These are phyloP conservation scores for Penicillium janthinellum DNA, from an alignment of 2,329 filamentous ascomycete genomes.

Conservation along the genomic window DNA sequence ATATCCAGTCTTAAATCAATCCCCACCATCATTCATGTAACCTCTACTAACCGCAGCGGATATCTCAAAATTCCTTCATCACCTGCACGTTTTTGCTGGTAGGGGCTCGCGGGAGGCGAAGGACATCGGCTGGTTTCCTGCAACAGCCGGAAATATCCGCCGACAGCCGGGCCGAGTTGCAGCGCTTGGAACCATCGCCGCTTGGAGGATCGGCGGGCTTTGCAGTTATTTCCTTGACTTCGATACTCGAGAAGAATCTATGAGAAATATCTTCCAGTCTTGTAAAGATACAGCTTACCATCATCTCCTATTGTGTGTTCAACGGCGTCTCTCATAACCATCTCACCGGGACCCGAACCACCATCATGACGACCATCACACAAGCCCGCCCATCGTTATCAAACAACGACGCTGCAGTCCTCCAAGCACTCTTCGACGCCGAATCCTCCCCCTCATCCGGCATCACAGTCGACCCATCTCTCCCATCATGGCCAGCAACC, in stretches of 20 bases:
- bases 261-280: neutral
- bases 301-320: neutral
- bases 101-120: neutral
- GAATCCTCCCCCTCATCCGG: slow-evolving; percentile 45
- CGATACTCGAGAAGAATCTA: neutral
- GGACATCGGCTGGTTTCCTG: slow-evolving; percentile 11
- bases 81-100: slow-evolving; percentile 1
- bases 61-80: slow-evolving; percentile 8
- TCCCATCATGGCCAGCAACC: slow-evolving; percentile 45
- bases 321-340: neutral
- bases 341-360: neutral
- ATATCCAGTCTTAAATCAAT: slow-evolving; percentile 5
- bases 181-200: slow-evolving; percentile 2
- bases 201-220: neutral
- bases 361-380: slow-evolving; percentile 26
- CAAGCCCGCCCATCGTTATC: slow-evolving; percentile 36
- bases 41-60: slow-evolving; percentile 16
- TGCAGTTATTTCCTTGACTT: neutral
- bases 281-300: too few species aligned
- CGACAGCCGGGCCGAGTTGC: slow-evolving; percentile 19
- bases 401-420: slow-evolving; percentile 49
- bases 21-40: neutral
- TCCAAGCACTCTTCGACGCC: slow-evolving; percentile 51
- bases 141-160: slow-evolving; percentile 25
- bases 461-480: slow-evolving; percentile 40